These are phyloP conservation scores for Tolypocladium album DNA, from an alignment of 2,329 filamentous ascomycete genomes.

Conservation along the genomic window DNA sequence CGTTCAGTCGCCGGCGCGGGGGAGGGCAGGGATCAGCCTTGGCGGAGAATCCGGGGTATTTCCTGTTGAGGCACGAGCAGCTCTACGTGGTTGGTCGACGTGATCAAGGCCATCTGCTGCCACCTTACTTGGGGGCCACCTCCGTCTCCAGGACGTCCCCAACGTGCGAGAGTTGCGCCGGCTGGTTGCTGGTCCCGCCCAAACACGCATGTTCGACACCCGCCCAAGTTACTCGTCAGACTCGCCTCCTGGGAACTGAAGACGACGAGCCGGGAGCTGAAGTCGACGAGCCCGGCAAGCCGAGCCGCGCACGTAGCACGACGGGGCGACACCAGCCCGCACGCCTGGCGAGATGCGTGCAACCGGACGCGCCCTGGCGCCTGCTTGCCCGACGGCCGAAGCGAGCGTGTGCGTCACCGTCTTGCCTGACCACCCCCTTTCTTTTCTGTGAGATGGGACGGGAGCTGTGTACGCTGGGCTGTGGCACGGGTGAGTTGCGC, in stretches of 20 bases:
- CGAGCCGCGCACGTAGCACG: no score
- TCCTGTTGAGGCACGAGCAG: background rate
- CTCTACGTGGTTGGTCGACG: background rate
- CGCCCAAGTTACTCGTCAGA: no score
- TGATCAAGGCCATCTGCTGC: background rate
- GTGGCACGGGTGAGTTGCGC: background rate
- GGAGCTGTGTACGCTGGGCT: background rate
- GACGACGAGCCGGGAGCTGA: no score
- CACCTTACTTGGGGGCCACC: no score
- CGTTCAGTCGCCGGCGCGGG: background rate
- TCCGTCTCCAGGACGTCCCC: background rate
- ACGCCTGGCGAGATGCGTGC: background rate
- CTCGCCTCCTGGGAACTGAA: no score
- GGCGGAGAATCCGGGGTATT: background rate
- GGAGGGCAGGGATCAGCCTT: background rate
- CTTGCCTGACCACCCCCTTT: background rate
- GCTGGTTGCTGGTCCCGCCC: no score
- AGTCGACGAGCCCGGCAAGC: no score
- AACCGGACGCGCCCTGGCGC: background rate
- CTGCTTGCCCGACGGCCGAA: background rate
- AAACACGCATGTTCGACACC: background rate
- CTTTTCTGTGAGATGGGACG: background rate
- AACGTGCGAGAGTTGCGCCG: background rate
- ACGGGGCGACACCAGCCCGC: background rate
- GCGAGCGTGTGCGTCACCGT: background rate